These are phyloP conservation scores for Nakazawaea laoshanensis DNA, from an alignment of 805 yeast genomes.

Conservation along the genomic window DNA sequence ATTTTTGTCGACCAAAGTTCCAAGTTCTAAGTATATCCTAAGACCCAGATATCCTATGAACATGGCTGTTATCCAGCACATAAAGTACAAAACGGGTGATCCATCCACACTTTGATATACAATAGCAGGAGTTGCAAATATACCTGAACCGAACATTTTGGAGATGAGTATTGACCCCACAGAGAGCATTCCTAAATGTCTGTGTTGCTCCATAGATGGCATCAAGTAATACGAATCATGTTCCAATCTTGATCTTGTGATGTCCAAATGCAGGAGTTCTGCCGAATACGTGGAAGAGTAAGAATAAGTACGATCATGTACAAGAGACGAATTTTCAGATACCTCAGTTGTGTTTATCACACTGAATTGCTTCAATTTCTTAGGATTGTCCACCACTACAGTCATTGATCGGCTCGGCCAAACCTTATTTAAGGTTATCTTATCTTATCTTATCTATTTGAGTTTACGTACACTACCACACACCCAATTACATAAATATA, in stretches of 20 bases:
- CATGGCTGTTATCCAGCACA: constrained; percentile 48
- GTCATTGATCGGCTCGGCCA: no score
- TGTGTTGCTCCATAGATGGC: constrained; percentile 40
- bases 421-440: no score
- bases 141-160: constrained; percentile 58
- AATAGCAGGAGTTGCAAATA: constrained; percentile 52
- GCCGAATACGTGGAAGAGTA: constrained; percentile 8
- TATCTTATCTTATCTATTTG: no score
- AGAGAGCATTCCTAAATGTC: constrained; percentile 54
- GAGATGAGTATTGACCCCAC: constrained; percentile 48
- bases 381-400: no score
- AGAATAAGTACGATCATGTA: constrained; percentile 6
- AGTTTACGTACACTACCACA: no score
- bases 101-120: constrained; percentile 50
- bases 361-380: no score
- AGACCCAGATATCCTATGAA: constrained; percentile 47
- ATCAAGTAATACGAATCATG: constrained; percentile 9
- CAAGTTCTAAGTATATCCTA: constrained; percentile 49
- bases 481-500: no score
- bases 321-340: no score
- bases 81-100: constrained; percentile 40
- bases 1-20: constrained; percentile 50
- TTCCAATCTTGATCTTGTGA: constrained; percentile 8
- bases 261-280: constrained; percentile 2
- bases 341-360: no score